Base-by-base conservation (phyloP, 164 flowering plant genomes). In the Taxillus chinensis region DNA sequence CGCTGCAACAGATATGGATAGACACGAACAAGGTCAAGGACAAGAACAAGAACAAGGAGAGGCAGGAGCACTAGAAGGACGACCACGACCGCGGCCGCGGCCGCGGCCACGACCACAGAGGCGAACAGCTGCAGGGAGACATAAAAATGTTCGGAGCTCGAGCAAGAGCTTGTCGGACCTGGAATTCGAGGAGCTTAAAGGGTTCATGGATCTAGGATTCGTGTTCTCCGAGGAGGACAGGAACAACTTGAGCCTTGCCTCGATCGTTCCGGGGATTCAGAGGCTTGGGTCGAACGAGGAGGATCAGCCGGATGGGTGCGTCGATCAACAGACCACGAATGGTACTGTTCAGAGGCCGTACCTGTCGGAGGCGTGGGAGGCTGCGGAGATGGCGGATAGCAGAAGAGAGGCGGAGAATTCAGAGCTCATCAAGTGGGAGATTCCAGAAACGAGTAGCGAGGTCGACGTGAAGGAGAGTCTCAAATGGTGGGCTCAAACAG, bases 291-390 rank as follows among this genome's bases (percentile, higher is more conserved):
- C 3, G 59, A 38, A 40, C 5, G 43, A n/a, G 41, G 59, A 40
- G 6, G 68, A 57, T 59, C 64, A 62, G 56, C 55, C 62, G 14
- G 41, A 48, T 43, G 8, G 13, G 51, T 8, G 0, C 13, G 12
- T 11, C 4, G 51, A 48, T 11, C 14, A 0, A 15, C 2, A 9
- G 61, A 7, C 4, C 60, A 59, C 2, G 74, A 63, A 17, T 11
- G 27, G 63, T 55, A 49, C 39, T 45, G 68, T 77, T 65, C 52
- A 78, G 57, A 82, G 95, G 68, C 95, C 97, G 55, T 87, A 90
- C 56, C 77, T 87, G 8, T 87, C 97, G 3, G 95, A 90, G 69
- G 81, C 92, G 17, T 90, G 97, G 97, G 76, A 70, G 14, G 60
- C 39, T 39, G 14, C 63, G 16, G 76, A 70, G 14, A 59, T 40